phyloP scores from a whole-genome alignment of 495 filamentous ascomycete species.

The Podospora conica region DNA sequence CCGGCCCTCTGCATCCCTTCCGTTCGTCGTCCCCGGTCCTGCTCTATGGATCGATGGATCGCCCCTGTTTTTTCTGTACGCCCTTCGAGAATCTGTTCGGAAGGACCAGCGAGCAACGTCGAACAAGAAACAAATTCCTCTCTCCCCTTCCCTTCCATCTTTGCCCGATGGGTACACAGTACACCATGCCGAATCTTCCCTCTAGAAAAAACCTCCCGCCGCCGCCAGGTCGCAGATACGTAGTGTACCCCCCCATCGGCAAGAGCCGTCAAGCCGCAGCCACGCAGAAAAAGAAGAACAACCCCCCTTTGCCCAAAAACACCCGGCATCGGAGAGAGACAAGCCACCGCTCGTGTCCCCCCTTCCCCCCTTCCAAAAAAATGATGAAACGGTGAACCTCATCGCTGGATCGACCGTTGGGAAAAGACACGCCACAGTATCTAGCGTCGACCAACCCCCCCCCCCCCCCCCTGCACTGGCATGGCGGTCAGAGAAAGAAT shows the following conservation, averaged over 20 bases:
- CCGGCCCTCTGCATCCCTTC: not conserved
- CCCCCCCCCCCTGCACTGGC: not conserved
- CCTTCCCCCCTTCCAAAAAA: not conserved
- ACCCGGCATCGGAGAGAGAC: conserved; percentile 1
- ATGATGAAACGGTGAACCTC: not conserved
- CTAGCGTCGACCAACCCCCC: not conserved
- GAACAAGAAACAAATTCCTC: not conserved
- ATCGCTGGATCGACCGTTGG: not conserved
- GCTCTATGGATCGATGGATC: not conserved
- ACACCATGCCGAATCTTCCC: not conserved
- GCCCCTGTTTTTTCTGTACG: not conserved
- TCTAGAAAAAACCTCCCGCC: not conserved
- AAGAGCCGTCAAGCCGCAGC: not conserved
- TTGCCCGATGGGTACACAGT: not conserved
- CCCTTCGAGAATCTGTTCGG: not conserved
- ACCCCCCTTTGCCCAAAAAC: not conserved
- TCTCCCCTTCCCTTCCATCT: no score
- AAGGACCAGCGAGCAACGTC: not conserved
- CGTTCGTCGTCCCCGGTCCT: not conserved
- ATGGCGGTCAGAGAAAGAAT: conserved; percentile 5
- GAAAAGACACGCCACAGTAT: not conserved
- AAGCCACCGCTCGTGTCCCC: not conserved
- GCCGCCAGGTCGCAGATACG: not conserved
- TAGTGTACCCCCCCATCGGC: not conserved
- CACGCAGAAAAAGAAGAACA: not conserved